A percentile compares a stretch with the other conserved stretches of the same genome.
Conservation (phyloP, 257 asterid genomes). For the Vinca minor region DNA sequence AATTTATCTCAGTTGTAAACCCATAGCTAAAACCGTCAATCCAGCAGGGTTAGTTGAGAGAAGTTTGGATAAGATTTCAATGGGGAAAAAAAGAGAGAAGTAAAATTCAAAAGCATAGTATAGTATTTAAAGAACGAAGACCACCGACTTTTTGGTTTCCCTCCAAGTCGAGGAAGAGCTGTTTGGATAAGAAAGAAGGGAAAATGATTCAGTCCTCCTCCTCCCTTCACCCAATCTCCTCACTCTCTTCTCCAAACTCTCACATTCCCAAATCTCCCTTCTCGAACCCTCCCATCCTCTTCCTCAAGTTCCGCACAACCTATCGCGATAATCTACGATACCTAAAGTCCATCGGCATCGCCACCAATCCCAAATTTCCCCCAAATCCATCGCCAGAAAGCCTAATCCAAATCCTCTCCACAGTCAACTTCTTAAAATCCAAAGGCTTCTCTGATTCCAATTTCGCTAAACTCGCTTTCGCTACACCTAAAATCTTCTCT, state of each 20-base stretch:
- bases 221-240: slow-evolving; percentile 5
- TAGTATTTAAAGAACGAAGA: too few species aligned
- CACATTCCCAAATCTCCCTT: slow-evolving; percentile 4
- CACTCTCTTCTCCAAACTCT: slow-evolving; percentile 8
- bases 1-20: too few species aligned
- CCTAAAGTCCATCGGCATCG: slow-evolving; percentile 27
- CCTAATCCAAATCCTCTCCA: slow-evolving; percentile 21
- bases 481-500: slow-evolving; percentile 17
- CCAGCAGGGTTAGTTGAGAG: too few species aligned
- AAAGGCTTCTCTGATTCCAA: slow-evolving; percentile 26
- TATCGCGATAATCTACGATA: slow-evolving; percentile 26
- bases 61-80: too few species aligned
- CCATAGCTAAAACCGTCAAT: too few species aligned
- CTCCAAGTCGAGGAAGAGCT: too few species aligned
- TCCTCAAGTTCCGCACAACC: slow-evolving; percentile 21
- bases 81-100: too few species aligned
- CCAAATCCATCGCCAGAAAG: slow-evolving; percentile 22
- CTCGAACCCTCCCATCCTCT: slow-evolving; percentile 9
- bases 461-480: slow-evolving; percentile 23
- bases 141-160: too few species aligned
- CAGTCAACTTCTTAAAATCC: slow-evolving; percentile 24
- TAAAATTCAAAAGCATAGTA: too few species aligned
- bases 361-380: slow-evolving; percentile 11
- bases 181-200: too few species aligned
- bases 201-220: slow-evolving; percentile 5